Base-by-base conservation (phyloP, 208 protist genomes). In the Trypanosomatidae sp. region DNA sequence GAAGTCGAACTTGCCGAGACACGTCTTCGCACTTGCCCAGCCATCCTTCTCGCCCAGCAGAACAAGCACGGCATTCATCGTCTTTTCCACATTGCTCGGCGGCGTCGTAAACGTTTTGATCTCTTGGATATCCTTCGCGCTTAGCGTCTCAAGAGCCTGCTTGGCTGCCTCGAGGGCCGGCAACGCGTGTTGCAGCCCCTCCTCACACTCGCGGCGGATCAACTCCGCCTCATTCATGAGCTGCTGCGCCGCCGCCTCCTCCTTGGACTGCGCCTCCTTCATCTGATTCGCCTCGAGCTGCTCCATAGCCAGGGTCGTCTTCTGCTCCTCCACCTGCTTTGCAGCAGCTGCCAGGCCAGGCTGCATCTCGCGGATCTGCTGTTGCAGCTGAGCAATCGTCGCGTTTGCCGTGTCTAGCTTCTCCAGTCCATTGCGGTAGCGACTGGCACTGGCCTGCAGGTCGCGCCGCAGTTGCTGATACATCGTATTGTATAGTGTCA, bases 341-440 rank as follows among this genome's bases (percentile, higher is more conserved):
- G 92, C 83, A 19, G 97, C 97, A 55, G 87, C 69, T 28, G 91
- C 79, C 10, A 99, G 83, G 33, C 91, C 91, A 7, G 98, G 98
- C 82, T 99, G 97, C 90, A 99, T 92, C 43, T 91, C 87, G 41
- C 80, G 90, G 36, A 99, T 93, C 66, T 98, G 88, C 73, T 95
- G 81, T 85, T 99, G 94, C 79, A 99, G 94, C n/a, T 85, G 76
- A n/a, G 78, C 90, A 22, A 99, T 97, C 39, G 96, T 85, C n/a
- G 62, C 62, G 66, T 98, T 97, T 15, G 98, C 98, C 76, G 88
- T 90, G 53, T 90, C 84, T 25, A 99, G 87, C 88, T 99, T 99
- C 56, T 94, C 74, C 52, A 98, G 73, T 50, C 98, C 98, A 53
- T 75, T 89, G 50, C 84, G 80, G 73, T 98, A 97, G 33, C 94